Conservation (phyloP, 2,329 filamentous ascomycete genomes). For the Fusarium anguioides region DNA sequence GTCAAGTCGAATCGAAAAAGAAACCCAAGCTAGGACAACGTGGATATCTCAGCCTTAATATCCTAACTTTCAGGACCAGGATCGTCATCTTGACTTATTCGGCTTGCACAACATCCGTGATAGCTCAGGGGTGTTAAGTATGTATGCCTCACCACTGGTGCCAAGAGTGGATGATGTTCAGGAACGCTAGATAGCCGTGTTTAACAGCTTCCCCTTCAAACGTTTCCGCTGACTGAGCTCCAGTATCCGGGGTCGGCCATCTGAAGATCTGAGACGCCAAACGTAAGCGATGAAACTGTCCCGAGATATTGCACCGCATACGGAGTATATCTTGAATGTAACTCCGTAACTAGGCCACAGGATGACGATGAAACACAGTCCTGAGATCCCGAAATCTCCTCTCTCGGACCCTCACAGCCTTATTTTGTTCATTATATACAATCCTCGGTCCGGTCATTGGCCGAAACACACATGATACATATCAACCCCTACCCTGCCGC, state of each 20-base stretch:
- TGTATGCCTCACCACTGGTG: slow-evolving; percentile 26
- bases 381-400: slow-evolving; percentile 12
- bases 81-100: slow-evolving; percentile 17
- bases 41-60: slow-evolving; percentile 15
- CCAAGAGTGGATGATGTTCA: slow-evolving; percentile 28
- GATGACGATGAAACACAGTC: slow-evolving; percentile 20
- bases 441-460: slow-evolving; percentile 9
- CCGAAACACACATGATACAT: slow-evolving; percentile 32
- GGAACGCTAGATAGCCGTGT: slow-evolving; percentile 30
- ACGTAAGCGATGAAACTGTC: slow-evolving; percentile 25
- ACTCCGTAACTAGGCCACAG: slow-evolving; percentile 12
- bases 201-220: slow-evolving; percentile 24
- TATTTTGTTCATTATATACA: neutral
- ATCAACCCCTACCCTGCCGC: slow-evolving; percentile 16
- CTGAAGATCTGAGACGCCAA: slow-evolving; percentile 25
- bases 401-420: neutral
- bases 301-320: slow-evolving; percentile 8
- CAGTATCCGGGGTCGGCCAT: slow-evolving; percentile 16
- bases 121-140: slow-evolving; percentile 14
- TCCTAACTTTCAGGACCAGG: neutral
- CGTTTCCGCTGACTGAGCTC: slow-evolving; percentile 14
- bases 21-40: neutral
- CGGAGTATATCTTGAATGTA: slow-evolving; percentile 1
- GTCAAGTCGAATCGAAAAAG: slow-evolving; percentile 20
- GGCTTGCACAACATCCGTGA: slow-evolving; percentile 33